Base-by-base conservation (phyloP, 2,329 filamentous ascomycete genomes). In the Neopestalotiopsis sp. region DNA sequence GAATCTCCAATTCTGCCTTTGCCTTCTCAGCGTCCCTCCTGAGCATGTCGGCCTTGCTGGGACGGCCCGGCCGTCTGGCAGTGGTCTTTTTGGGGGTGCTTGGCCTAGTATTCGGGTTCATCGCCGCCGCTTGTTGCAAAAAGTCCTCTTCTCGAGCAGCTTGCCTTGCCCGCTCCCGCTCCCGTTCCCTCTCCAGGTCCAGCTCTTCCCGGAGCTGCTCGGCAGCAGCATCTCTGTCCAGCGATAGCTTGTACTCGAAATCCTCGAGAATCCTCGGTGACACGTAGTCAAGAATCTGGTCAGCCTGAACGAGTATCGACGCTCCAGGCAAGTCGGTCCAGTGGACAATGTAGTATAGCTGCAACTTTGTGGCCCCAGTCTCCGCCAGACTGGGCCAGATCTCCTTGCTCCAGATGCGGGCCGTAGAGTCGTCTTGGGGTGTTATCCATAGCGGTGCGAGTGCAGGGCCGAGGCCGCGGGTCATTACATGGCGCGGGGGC, bases 331-430 rank as follows among this genome's bases (percentile, higher is more conserved):
- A 75, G 69, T 89, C 87, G 30, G 78, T 81, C 84, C 87, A 89
- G 6, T 85, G 84, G 5, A 91, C 81, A 2, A 87, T 78, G 68
- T 91, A 89, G 64, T 83, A 83, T 70, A 89, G 81, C 7, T 85
- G 79, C 61, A 84, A 1, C 72, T 76, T 62, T 75, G 80, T 67
- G 28, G 77, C 73, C 63, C 73, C 74, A 64, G 76, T 73, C n/a
- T 70, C 20, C 5, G 75, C 71, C 28, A 73, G 53, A 1, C 76
- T 73, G 1, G 85, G 82, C 0, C 87, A 78, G 7, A 89, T 78
- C 40, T 87, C 81, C 72, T 86, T 85, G 62, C 86, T 84, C 70
- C 86, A 75, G 57, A 91, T 91, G 73, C 85, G 88, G n/a, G 86
- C 88, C 9, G 84, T 85, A 58, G 84, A 83, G 72, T 90, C 85